Base-by-base conservation (phyloP, 2,329 filamentous ascomycete species). In the Aureobasidium sp. region DNA sequence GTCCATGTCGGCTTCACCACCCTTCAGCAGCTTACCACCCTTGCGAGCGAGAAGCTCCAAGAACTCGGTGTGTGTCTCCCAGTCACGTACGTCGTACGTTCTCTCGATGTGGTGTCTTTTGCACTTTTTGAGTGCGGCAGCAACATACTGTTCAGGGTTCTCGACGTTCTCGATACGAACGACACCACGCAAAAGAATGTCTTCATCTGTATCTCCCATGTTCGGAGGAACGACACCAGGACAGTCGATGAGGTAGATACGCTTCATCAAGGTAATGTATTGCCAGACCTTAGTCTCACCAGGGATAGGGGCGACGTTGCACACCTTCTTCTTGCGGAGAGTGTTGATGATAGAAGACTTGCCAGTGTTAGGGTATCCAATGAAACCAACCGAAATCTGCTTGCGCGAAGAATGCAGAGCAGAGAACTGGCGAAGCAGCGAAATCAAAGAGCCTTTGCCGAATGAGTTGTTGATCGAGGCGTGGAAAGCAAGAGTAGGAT, bases 261-360 rank as follows among this genome's bases (percentile, higher is more conserved):
- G 82, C 78, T 92, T 95, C 89, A 96, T 96, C 63, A 97, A 76
- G 3, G 91, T 96, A 67, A 97, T 91, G 71, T 97, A 97, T 73
- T 97, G 93, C 93, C 94, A 97, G 34, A 97, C 89, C 76, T 97
- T 97, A 37, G 93, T 97, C 79, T 97, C 92, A 14, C 92, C 94
- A 7, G 94, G 93, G 64, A 97, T 96, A 6, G 93, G 94, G 7
- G 94, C 94, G 3, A 96, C 91, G 16, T 82, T 94, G 77, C 92
- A 92, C 44, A 97, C 92, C 73, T 94, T 92, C 80, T 97, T 97
- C 74, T 91, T 93, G 49, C 91, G 84, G 3, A 99, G 79, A 0
- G 93, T 96, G 77, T 99, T 99, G 77, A 99, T 97, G 67, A 99
- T 94, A 47, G 90, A 94, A 3, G 90, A 96, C 75, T 99, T 99